Evolutionary conservation across 1,284 basidiomycete species (phyloP).

Genomic region (Microbotryum intermedium): DNA sequence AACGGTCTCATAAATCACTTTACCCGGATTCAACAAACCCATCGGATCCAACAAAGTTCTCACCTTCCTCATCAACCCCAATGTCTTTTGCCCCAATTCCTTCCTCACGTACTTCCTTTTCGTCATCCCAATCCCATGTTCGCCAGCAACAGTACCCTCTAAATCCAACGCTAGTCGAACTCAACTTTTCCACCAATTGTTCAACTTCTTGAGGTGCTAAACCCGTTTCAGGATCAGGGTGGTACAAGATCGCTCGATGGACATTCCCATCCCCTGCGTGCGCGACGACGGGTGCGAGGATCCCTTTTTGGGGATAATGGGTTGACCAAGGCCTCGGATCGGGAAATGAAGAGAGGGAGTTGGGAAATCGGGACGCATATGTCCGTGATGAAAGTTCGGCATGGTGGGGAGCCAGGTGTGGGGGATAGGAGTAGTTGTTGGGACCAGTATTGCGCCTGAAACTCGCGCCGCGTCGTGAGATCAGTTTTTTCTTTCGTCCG

Average conservation of each 20-base stretch:
- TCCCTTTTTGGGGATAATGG: constrained; percentile 1
- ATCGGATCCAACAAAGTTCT: constrained; percentile 66
- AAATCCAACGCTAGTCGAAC: constrained; percentile 21
- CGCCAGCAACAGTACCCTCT: constrained; percentile 37
- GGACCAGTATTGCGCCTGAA: constrained; percentile 24
- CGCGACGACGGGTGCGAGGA: constrained; percentile 30
- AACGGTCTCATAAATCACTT: constrained; percentile 39
- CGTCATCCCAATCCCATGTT: constrained; percentile 72
- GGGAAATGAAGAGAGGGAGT: constrained; percentile 27
- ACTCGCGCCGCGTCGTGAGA: no score
- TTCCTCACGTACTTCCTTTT: constrained; percentile 49
- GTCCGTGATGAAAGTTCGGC: constrained; percentile 27
- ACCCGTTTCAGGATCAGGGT: constrained; percentile 5
- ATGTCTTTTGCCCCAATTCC: constrained; percentile 68
- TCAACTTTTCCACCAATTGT: constrained; percentile 16
- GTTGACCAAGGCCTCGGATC: constrained; percentile 21
- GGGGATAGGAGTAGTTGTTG: constrained; percentile 37
- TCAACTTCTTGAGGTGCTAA: constrained; percentile 12
- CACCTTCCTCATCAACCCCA: constrained; percentile 67
- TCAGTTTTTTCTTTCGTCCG: no score
- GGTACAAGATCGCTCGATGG: constrained; percentile 25
- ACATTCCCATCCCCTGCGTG: constrained; percentile 33
- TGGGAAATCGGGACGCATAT: constrained; percentile 32
- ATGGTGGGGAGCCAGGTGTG: constrained; percentile 35
- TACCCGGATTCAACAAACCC: constrained; percentile 71